Conservation (phyloP, 176 grass and related monocot species). For the Alopecurus myosuroides region DNA sequence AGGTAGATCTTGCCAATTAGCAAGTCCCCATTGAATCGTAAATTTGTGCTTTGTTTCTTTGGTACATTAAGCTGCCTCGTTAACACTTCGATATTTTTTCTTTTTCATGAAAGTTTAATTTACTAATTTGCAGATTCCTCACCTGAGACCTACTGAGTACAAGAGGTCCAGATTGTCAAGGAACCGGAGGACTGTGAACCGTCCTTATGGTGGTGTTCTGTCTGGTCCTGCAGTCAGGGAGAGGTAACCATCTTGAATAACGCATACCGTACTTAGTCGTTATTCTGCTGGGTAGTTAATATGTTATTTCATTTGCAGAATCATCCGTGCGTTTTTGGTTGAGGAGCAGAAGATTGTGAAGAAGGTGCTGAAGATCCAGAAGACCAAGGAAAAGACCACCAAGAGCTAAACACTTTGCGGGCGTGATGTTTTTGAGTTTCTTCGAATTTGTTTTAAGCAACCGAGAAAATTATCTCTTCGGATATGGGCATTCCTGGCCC, state of each 20-base stretch:
- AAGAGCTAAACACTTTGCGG: constrained; percentile 46
- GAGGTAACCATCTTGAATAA: constrained; percentile 12
- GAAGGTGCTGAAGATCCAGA: constrained; percentile 83
- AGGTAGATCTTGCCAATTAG: background rate
- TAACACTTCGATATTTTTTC: background rate
- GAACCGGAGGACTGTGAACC: constrained; percentile 70
- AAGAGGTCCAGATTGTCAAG: constrained; percentile 30
- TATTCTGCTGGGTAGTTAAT: background rate
- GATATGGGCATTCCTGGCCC: background rate
- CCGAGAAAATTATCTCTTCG: background rate
- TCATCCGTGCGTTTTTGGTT: constrained; percentile 70
- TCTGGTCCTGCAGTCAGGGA: constrained; percentile 68
- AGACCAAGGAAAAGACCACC: constrained; percentile 65
- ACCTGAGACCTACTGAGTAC: constrained; percentile 24
- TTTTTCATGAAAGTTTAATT: background rate
- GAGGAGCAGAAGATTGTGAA: constrained; percentile 93
- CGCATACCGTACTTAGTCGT: background rate
- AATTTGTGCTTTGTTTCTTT: background rate
- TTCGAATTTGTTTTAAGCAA: constrained; percentile 26
- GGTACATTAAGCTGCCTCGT: background rate
- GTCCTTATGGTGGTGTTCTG: constrained; percentile 75
- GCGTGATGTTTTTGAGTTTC: constrained; percentile 10
- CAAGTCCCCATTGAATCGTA: background rate
- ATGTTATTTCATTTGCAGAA: constrained; percentile 5
- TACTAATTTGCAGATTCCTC: constrained; percentile 6